Evolutionary conservation across 148 eudicot species (phyloP).

Genomic region (Rhododendron simsii): DNA sequence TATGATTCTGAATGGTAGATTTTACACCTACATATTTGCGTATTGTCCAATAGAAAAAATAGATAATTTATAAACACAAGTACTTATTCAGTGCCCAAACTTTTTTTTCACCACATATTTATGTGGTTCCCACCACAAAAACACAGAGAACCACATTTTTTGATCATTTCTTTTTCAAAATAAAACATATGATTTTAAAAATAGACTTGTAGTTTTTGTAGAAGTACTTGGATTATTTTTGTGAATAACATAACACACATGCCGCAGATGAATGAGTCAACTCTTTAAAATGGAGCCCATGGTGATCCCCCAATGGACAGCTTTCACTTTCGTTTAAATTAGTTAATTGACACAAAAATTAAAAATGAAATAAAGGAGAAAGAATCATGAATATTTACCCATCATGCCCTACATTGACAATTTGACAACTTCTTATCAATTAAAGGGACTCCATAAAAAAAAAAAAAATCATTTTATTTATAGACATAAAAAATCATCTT

Average conservation of each 20-base stretch:
- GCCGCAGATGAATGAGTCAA: not conserved
- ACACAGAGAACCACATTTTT: not conserved
- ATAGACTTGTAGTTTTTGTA: not conserved
- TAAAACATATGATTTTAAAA: not conserved
- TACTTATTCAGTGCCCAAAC: not conserved
- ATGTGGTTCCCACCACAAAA: too few relatives aligned
- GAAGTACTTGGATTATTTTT: not conserved
- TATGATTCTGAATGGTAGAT: not conserved
- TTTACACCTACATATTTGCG: not conserved
- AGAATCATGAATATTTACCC: not conserved
- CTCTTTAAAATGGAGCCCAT: not conserved
- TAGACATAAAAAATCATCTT: too few relatives aligned
- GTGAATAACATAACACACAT: not conserved
- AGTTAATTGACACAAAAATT: not conserved
- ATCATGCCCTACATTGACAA: not conserved
- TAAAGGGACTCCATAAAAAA: too few relatives aligned
- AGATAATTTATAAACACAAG: not conserved
- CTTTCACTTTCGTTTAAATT: not conserved
- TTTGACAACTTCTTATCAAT: not conserved
- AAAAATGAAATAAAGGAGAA: not conserved
- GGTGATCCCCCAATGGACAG: not conserved
- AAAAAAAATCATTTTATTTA: too few relatives aligned
- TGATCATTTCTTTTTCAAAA: not conserved
- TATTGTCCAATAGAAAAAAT: not conserved
- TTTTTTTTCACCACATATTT: not conserved